phyloP scores from a whole-genome alignment of 2,329 filamentous ascomycete species.

The Sarocladiaceae sp. region DNA sequence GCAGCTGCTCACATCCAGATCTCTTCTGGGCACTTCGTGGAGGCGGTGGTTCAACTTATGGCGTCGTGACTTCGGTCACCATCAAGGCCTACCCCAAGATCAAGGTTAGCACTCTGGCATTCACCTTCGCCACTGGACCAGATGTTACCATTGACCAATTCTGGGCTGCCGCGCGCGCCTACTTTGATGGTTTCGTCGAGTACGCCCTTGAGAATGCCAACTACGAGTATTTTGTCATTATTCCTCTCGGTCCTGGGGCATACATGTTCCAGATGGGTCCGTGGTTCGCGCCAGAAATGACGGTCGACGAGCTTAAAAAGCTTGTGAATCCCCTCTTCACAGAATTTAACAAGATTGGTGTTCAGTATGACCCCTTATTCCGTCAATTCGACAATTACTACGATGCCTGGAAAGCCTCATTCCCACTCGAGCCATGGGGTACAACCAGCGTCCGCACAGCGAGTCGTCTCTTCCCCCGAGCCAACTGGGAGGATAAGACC shows the following conservation, averaged over 20 bases:
- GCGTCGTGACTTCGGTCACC: no score
- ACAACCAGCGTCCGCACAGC: conserved; percentile 18
- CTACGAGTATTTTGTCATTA: no score
- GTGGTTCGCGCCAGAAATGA: conserved; percentile 20
- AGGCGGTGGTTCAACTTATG: no score
- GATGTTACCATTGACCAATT: no score
- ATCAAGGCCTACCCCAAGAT: no score
- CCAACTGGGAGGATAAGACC: neutral
- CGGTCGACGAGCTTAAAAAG: neutral
- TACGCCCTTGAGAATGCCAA: no score
- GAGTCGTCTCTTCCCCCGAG: conserved; percentile 11
- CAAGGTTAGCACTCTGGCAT: no score
- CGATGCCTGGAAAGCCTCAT: conserved; percentile 21
- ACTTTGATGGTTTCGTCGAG: no score
- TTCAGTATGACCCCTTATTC: conserved; percentile 21
- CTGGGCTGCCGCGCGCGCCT: no score
- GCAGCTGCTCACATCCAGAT: no score
- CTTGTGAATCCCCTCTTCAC: conserved; percentile 29
- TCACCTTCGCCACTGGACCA: no score
- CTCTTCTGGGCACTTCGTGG: no score
- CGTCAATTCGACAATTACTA: conserved; percentile 21
- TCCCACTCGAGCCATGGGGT: conserved; percentile 21
- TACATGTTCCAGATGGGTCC: conserved; percentile 27
- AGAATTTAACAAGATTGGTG: conserved; percentile 25
- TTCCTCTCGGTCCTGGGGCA: conserved; percentile 17